Percentiles rank a stretch among this genome's conserved stretches.
phyloP scores from a whole-genome alignment of 2,329 filamentous ascomycete genomes.

The Gliomastix tumulicola region DNA sequence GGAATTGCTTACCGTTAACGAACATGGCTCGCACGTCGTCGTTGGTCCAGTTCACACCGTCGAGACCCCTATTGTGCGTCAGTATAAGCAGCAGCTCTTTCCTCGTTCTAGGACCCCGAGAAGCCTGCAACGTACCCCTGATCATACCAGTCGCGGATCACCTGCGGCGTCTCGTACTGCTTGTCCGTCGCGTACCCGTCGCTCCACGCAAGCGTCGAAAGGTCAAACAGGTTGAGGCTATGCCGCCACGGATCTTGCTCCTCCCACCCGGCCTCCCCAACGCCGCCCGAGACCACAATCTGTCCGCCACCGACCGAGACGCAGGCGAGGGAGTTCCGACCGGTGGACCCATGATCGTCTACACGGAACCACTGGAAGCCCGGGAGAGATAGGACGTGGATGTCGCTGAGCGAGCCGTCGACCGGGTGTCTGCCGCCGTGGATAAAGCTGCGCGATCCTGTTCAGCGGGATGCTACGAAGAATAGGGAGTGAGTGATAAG shows the following conservation, averaged over 20 bases:
- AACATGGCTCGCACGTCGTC: too few relatives aligned
- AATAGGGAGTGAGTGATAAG: too few relatives aligned
- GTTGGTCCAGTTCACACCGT: too few relatives aligned
- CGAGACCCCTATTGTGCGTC: too few relatives aligned
- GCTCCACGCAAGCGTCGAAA: constrained; percentile 25
- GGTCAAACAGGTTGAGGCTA: constrained; percentile 30
- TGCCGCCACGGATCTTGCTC: constrained; percentile 24
- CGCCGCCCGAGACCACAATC: constrained; percentile 30
- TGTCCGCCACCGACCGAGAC: constrained; percentile 25
- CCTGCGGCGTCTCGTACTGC: constrained; percentile 21
- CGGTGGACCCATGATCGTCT: constrained; percentile 8
- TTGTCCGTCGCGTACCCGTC: constrained; percentile 21
- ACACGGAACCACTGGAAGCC: constrained; percentile 27
- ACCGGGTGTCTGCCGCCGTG: constrained; percentile 22
- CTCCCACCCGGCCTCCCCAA: constrained; percentile 5
- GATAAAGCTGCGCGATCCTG: constrained; percentile 17
- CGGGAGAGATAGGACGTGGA: constrained; percentile 27
- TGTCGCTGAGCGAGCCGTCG: constrained; percentile 14
- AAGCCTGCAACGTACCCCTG: constrained; percentile 7
- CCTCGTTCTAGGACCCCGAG: not conserved
- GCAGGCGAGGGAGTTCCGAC: constrained; percentile 22
- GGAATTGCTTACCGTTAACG: too few relatives aligned
- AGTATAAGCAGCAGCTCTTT: too few relatives aligned
- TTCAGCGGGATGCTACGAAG: too few relatives aligned
- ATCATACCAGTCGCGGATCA: constrained; percentile 24